Base-by-base conservation (phyloP, 169 alveolate species). In the Plasmodium falciparum region DNA sequence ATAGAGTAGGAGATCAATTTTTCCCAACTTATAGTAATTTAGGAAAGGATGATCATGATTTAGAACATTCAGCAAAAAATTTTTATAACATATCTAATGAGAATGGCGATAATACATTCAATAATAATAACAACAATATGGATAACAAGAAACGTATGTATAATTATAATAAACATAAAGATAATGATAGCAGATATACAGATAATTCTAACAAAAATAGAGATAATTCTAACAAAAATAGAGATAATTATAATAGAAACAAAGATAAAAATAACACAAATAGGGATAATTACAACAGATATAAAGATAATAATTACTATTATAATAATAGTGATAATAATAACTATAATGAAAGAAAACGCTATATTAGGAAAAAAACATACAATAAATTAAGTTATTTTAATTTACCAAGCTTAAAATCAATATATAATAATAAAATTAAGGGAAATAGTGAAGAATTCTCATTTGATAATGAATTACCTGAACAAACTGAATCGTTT, bases 41-140 rank as follows among this genome's bases (percentile, higher is more conserved):
- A 45, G 91, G 80, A 45, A 69, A 67, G 45, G 91, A 83, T 62
- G 83, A 83, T 11, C 91, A 83, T 50, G 91, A 83, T 29, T 26
- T 83, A 39, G 73, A 67, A 83, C 8, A 65, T 13, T 13, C 11
- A 59, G 78, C 39, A 45, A 39, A 39, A 39, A 39, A 39, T 5
- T 5, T 39, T 39, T 39, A 39, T 39, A 39, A 39, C 7, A 56
- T 56, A 13, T 13, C 65, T 56, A 13, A 15, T 12, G 11, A 8
- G 0, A 26, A 2, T 56, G 20, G 29, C 1, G 39, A 13, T 6
- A 24, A 65, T 66, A 15, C 67, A n/a, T 50, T 63, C 59, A 63
- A 43, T 7, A 62, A 43, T 7, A 62, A 54, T n/a, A 3, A 17
- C 62, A 54, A 13, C 62, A 11, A 17, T 54, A 8, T 13, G 62